Conservation (phyloP, 768 basidiomycete species). For the Mycena rosella region DNA sequence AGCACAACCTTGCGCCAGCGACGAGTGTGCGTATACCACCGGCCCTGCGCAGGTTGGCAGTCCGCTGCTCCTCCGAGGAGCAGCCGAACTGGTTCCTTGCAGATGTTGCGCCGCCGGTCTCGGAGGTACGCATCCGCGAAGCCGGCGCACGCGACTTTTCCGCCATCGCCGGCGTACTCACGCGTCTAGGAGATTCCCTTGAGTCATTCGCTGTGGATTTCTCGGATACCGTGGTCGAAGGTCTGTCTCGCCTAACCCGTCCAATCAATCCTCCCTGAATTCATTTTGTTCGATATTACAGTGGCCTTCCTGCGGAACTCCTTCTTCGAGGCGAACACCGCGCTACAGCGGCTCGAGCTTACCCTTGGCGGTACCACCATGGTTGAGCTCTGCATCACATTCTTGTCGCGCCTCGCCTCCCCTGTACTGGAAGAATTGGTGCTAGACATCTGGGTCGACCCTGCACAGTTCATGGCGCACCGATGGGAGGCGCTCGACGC, state of each 20-base stretch:
- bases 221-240: constrained; percentile 3
- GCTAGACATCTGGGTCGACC: constrained; percentile 13
- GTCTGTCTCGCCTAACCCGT: background rate
- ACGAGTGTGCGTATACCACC: background rate
- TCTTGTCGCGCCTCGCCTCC: background rate
- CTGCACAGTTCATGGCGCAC: background rate
- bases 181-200: background rate
- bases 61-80: background rate
- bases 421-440: constrained; percentile 9
- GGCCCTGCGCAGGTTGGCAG: background rate
- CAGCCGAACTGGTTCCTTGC: constrained; percentile 14
- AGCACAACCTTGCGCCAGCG: background rate
- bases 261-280: background rate
- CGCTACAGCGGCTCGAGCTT: constrained; percentile 2
- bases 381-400: background rate
- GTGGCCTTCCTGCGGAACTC: constrained; percentile 3
- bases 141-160: background rate
- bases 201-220: background rate
- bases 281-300: background rate
- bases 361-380: background rate
- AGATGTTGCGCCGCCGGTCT: background rate
- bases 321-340: background rate
- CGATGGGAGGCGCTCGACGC: constrained; percentile 11
- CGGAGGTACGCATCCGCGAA: background rate
- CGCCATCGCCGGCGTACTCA: background rate